A percentile compares a stretch with the other conserved stretches of the same genome.
phyloP scores from a whole-genome alignment of 768 basidiomycete species.

The Lactarius hengduanensis region DNA sequence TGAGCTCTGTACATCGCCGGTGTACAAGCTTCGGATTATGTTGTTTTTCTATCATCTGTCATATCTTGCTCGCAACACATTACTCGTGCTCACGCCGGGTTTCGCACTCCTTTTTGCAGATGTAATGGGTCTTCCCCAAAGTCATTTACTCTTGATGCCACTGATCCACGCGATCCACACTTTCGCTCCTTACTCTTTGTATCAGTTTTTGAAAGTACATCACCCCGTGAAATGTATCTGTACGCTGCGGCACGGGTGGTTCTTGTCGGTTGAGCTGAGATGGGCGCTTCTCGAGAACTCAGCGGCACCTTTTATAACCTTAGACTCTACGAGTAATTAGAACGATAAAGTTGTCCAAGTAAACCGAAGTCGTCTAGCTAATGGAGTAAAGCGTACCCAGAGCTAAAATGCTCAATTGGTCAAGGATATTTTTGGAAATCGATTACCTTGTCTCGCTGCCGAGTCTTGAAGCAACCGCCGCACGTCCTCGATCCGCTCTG shows the following conservation, averaged over 20 bases:
- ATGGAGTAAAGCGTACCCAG: neutral
- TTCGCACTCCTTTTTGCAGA: neutral
- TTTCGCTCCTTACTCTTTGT: constrained; percentile 20
- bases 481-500: constrained; percentile 40
- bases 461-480: constrained; percentile 41
- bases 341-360: neutral
- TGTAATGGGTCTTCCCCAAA: constrained; percentile 1
- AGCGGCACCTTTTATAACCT: constrained; percentile 11
- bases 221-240: constrained; percentile 16
- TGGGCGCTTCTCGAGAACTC: constrained; percentile 21
- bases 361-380: constrained; percentile 1
- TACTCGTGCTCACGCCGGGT: neutral
- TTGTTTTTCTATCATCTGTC: constrained; percentile 4
- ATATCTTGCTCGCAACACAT: constrained; percentile 9
- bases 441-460: constrained; percentile 38
- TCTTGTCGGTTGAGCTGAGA: neutral
- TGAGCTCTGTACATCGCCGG: constrained; percentile 29
- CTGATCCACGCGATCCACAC: constrained; percentile 7
- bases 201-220: constrained; percentile 11
- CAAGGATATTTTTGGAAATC: constrained; percentile 28
- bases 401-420: neutral
- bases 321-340: neutral
- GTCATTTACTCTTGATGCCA: constrained; percentile 5
- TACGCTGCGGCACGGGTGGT: neutral
- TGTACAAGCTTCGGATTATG: neutral